Evolutionary conservation across 805 yeast species (phyloP), one percentile per base, ranked within the genome.

Genomic region (Kodamaea kakaduensis): DNA sequence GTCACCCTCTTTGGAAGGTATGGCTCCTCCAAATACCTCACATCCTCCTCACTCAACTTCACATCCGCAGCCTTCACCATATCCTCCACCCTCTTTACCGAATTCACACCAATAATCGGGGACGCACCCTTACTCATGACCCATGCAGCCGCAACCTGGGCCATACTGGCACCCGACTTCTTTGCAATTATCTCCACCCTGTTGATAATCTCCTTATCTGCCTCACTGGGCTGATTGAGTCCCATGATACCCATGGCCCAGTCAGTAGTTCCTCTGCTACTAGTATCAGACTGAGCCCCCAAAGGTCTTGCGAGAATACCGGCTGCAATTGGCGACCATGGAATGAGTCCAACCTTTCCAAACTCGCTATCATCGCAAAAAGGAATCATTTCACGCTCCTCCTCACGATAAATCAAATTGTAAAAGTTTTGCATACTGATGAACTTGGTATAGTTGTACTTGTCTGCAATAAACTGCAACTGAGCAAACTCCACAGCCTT

Each of bases 291-390:
- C 15, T 36, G 28, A 2, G 33, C 24, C 1, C 19, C 39, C 26
- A 9, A 29, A 1, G 84, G 79, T 41, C 80, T 64, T 1, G 81
- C 65, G 28, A 78, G 58, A 1, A 71, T 20, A 7, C 84, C 84
- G 40, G 73, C 56, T 5, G 78, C 79, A 38, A 65, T 54, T 23
- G 84, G 83, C 8, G 78, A 70, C 77, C 78, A 79, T 6, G 84
- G 84, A 34, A 76, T 65, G 14, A 77, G 36, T 1, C 79, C 81
- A 23, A 80, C 71, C 31, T 45, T 43, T 9, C 71, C 71, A n/a
- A 70, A 69, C 30, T 58, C 61, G 14, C 71, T 56, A 4, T 47
- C 43, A 15, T 51, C 34, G 42, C 81, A 75, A 51, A 60, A 79
- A 17, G 73, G 75, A 40, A 67, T 72, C 69, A 77, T 60, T 48